A percentile compares a stretch with the other conserved stretches of the same genome.
phyloP scores from a whole-genome alignment of 2,329 filamentous ascomycete genomes.

The Plenodomus biglobosus region DNA sequence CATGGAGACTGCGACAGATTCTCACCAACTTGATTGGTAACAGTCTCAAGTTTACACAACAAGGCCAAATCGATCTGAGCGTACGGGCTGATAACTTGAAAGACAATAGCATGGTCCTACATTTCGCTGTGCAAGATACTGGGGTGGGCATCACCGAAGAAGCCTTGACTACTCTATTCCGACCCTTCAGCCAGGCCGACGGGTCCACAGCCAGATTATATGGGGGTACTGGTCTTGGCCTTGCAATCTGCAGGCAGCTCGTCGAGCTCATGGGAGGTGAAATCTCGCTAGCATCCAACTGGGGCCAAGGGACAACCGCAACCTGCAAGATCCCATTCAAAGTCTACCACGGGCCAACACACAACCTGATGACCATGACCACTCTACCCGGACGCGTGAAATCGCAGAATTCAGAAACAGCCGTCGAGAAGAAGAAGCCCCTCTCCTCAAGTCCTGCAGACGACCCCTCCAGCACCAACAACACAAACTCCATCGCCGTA shows the following conservation, averaged over 20 bases:
- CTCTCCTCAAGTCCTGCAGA: background rate
- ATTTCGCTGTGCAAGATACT: conserved; percentile 31
- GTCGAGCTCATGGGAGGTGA: conserved; percentile 41
- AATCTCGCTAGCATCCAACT: conserved; percentile 36
- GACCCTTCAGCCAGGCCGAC: conserved; percentile 20
- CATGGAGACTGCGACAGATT: conserved; percentile 38
- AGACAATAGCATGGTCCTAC: conserved; percentile 27
- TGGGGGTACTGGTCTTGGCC: conserved; percentile 42
- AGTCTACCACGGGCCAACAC: conserved; percentile 1
- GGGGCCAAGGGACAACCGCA: conserved; percentile 62
- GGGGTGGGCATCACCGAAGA: conserved; percentile 35
- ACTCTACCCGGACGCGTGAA: background rate
- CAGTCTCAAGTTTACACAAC: conserved; percentile 46
- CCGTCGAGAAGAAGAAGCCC: background rate
- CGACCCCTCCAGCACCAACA: background rate
- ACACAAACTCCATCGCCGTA: background rate
- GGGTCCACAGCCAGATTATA: conserved; percentile 27
- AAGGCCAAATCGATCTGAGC: conserved; percentile 32
- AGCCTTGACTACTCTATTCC: conserved; percentile 26
- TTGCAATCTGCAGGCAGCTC: conserved; percentile 43
- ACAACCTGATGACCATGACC: background rate
- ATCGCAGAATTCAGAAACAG: background rate
- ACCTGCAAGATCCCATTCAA: conserved; percentile 66
- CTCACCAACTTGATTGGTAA: conserved; percentile 43
- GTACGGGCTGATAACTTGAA: conserved; percentile 33